Base-by-base conservation (phyloP, 352 stramenopile genomes). In the Globisporangium viniferum region DNA sequence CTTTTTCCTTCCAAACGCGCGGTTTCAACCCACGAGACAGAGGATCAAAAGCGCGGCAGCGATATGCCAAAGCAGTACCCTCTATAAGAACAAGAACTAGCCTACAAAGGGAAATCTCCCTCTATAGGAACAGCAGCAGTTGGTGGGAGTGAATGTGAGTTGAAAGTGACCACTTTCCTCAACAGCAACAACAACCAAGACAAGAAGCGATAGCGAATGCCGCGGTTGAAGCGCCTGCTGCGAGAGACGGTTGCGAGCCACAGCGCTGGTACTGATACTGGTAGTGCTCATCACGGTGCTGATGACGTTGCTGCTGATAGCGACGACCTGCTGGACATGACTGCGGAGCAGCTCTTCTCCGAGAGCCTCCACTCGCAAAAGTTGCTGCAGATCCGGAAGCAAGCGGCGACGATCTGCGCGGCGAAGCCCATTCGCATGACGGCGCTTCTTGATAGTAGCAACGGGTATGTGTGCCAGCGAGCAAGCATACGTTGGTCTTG, bases 301-400 rank as follows among this genome's bases (percentile, higher is more conserved):
- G 8, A 4, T 9, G 44, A n/a, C 46, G 46, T 18, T 63, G 12
- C 10, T 51, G 35, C 33, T 51, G 4, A 64, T 14, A n/a, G 8
- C 1, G 20, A 53, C 22, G 70, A 63, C 10, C 18, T 61, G 0
- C 53, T 57, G 29, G 73, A 64, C 20, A 27, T 57, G 64, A 81
- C 76, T 48, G 81, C 73, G 9, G 79, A 85, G 56, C 71, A 80
- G 74, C 73, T 91, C 31, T 80, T 91, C 35, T 62, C 81, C 2
- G 77, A 77, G n/a, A 84, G 72, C n/a, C 76, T 91, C 22, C 74
- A 87, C 51, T 64, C 73, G 18, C 56, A 73, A 7, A 73, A 64
- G 4, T 53, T 66, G 20, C 39, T 65, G 1, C 33, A 62, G 10
- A 33, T 77, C 44, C 67, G 82, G 6, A 66, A 70, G n/a, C 60